Conservation (phyloP, 352 stramenopile species). For the Phytophthora brassicae region DNA sequence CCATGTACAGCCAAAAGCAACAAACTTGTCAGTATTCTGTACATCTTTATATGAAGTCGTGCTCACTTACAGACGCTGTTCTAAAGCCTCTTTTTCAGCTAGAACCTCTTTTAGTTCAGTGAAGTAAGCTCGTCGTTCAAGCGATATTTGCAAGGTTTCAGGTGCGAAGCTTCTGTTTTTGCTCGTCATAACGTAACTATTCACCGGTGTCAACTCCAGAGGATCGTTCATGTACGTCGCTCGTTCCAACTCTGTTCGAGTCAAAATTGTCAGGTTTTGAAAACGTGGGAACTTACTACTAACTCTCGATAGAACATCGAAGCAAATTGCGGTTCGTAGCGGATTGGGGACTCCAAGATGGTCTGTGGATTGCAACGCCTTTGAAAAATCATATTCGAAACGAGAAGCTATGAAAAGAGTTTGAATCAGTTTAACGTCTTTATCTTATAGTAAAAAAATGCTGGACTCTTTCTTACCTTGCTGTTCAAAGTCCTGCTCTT, state of each 20-base stretch:
- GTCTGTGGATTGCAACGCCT: conserved; percentile 49
- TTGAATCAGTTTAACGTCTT: neutral
- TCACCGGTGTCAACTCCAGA: neutral
- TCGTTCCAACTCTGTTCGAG: conserved; percentile 38
- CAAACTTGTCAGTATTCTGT: neutral
- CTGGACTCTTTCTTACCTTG: conserved; percentile 35
- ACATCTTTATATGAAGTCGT: neutral
- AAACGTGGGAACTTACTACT: conserved; percentile 54
- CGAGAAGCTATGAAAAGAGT: conserved; percentile 21
- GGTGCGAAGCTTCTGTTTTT: conserved; percentile 5
- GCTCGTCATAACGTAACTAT: neutral
- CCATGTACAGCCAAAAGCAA: neutral
- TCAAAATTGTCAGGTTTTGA: conserved; percentile 36
- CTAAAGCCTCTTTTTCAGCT: conserved; percentile 35
- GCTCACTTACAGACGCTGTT: conserved; percentile 38
- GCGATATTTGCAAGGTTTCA: conserved; percentile 20
- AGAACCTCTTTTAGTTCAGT: conserved; percentile 50
- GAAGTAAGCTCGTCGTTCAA: conserved; percentile 56
- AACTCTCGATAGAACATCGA: conserved; percentile 50
- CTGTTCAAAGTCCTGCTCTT: conserved; percentile 26
- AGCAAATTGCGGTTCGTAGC: conserved; percentile 60
- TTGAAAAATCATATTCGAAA: conserved; percentile 52
- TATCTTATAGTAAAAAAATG: too few relatives aligned
- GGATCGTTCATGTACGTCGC: conserved; percentile 44
- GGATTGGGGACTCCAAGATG: conserved; percentile 57